Evolutionary conservation across 768 basidiomycete species (phyloP), one percentile per base, ranked within the genome.

Genomic region (Mycena belliarum): DNA sequence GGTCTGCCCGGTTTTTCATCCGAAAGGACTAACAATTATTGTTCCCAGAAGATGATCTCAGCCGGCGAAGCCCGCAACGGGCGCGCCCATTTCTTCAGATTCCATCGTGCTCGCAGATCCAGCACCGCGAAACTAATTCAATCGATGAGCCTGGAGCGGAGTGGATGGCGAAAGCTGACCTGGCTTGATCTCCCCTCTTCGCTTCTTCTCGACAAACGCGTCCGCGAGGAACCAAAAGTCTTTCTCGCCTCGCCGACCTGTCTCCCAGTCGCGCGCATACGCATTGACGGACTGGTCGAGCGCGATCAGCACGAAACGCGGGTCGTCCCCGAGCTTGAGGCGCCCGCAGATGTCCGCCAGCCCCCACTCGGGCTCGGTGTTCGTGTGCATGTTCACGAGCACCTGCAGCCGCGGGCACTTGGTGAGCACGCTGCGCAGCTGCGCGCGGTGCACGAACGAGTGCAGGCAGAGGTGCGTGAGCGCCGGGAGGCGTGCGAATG

Each of bases 381-480:
- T 42, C 8, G 41, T 51, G 42, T 61, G 55, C 45, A 57, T 49
- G 24, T 57, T 57, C 35, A 56, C 51, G 14, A 61, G 55, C n/a
- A 61, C 47, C 21, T 42, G 6, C 10, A 61, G 47, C 20, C 37
- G 23, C 21, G 10, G 25, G 52, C 52, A 52, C 11, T 41, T 38
- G 2, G 51, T 35, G 0, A 61, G 52, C 25, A 61, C 46, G 33
- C 4, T 12, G 24, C 41, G 33, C n/a, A 61, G 42, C 37, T 61
- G 60, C 2, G 1, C 9, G 0, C 51, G 41, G 26, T 49, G 55
- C 9, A 61, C 55, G 33, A 40, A 61, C 1, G 55, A 57, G 42
- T 53, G 41, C 21, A 61, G 41, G 25, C 60, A 61, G 4, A 61
- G 52, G 21, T 57, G 60, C 6, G 55, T 61, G 16, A 61, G 55